Base-by-base conservation (phyloP, 78 protist species). In the Goniomonas avonlea region DNA sequence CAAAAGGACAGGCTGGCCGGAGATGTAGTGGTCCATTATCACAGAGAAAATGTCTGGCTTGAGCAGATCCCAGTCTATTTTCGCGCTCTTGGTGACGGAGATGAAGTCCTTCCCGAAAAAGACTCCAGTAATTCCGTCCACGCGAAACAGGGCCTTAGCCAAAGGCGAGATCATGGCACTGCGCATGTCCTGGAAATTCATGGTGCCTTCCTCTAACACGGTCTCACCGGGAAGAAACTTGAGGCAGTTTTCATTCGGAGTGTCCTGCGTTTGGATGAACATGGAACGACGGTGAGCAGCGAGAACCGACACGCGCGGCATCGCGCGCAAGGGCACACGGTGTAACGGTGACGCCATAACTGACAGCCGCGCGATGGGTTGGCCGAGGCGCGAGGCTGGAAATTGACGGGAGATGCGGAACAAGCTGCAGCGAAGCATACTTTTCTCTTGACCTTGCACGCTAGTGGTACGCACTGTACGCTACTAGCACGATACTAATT, bases 61-160 rank as follows among this genome's bases (percentile, higher is more conserved):
- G n/a, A 88, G 39, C n/a, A 58, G 50, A 11, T 82, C 78, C 93
- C 93, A 89, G 32, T 79, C 83, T 15, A 18, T 13, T 34, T 7
- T 85, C 0, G 58, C 56, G 27, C 41, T 38, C 79, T 87, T 90
- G 25, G 88, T 83, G 32, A 90, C 90, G 20, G 92, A 83, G 35
- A 90, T 59, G 56, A 79, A 90, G 23, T 77, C 50, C 7, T 61
- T 53, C 59, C 86, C 81, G 43, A 86, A 45, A 80, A 79, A 90
- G n/a, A 90, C 89, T 27, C 79, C 40, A 48, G 47, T 55, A 2
- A 90, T 90, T 32, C 92, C 92, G 5, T 88, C 92, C 11, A 86
- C 5, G 37, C 68, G 58, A 58, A 90, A 90, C 63, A 90, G 47
- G 35, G 56, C 5, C 75, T 86, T 83, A 0, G 92, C 94, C 31